Evolutionary conservation across 1,284 basidiomycete genomes (phyloP), one percentile per base, ranked within the genome.

Genomic region (Flammula alnicola): DNA sequence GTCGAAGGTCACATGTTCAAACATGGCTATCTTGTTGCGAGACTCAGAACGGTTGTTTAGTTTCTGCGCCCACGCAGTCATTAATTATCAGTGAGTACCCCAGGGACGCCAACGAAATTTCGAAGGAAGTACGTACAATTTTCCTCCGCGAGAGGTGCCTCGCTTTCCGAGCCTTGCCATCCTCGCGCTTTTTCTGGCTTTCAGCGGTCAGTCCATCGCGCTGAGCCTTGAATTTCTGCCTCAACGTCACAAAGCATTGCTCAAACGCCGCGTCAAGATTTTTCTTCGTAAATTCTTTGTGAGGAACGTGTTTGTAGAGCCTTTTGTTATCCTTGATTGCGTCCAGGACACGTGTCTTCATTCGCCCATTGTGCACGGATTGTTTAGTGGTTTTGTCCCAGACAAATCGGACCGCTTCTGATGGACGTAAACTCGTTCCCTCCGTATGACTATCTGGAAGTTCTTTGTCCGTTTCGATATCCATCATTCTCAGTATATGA

Each of bases 331-430:
- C 70, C 47, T 76, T 83, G 44, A 89, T 66, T 58, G 88, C 83
- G 4, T 69, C 68, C 19, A 88, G 61, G 10, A 88, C 63, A 12
- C 81, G 80, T 12, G 73, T 67, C 67, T 85, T 88, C 86, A 88
- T 89, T 5, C 77, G 75, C 5, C 73, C 70, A 51, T 89, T 89
- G 57, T 88, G 86, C 16, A 80, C 73, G 0, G 85, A 88, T 57
- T 88, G 84, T 52, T 80, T 86, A 7, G 77, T 72, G 1, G 86
- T 89, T 64, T 86, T 86, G 47, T 83, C 80, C 86, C 86, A 89
- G 3, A 88, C 82, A 58, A 89, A 89, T 11, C 87, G 82, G 8
- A 90, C 71, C 2, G 85, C 78, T 16, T 83, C 75, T 16, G 71
- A 61, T 5, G 70, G 55, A 3, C 66, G 66, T 2, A 83, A 57